These are phyloP conservation scores for Skeletonema grethae DNA, from an alignment of 108 stramenopile genomes.

Conservation along the genomic window DNA sequence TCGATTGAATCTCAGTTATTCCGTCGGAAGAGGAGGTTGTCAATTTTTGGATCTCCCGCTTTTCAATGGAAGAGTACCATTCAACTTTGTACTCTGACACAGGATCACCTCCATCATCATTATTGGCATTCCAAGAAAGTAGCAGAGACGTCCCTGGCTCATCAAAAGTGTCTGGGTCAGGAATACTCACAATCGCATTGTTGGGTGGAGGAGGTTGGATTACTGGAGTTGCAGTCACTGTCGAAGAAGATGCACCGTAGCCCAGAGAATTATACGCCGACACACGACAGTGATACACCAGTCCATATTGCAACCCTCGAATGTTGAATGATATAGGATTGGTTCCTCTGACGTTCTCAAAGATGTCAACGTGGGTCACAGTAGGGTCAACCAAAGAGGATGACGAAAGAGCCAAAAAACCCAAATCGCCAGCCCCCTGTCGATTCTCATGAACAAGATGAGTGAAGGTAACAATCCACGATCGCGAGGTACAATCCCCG, in stretches of 20 bases:
- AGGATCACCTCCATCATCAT: conserved; percentile 46
- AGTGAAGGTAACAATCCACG: conserved; percentile 81
- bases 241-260: conserved; percentile 57
- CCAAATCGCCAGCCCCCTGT: conserved; percentile 80
- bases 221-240: conserved; percentile 44
- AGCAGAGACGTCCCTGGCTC: conserved; percentile 46
- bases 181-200: conserved; percentile 20
- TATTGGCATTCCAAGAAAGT: conserved; percentile 50
- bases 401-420: conserved; percentile 43
- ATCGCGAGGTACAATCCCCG: conserved; percentile 21
- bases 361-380: conserved; percentile 36
- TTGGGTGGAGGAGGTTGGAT: conserved; percentile 52
- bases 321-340: conserved; percentile 57
- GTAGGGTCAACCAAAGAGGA: conserved; percentile 33
- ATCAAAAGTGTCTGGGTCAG: conserved; percentile 19
- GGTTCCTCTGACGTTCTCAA: conserved; percentile 62
- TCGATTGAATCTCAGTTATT: conserved; percentile 60
- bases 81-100: conserved; percentile 57
- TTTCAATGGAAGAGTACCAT: conserved; percentile 53
- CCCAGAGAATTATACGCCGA: conserved; percentile 81
- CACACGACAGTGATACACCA: conserved; percentile 69
- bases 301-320: conserved; percentile 49
- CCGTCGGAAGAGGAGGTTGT: conserved; percentile 72
- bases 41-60: conserved; percentile 73
- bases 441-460: conserved; percentile 66